These are phyloP conservation scores for Colletotrichum sidae DNA, from an alignment of 2,329 filamentous ascomycete species.

Conservation along the genomic window DNA sequence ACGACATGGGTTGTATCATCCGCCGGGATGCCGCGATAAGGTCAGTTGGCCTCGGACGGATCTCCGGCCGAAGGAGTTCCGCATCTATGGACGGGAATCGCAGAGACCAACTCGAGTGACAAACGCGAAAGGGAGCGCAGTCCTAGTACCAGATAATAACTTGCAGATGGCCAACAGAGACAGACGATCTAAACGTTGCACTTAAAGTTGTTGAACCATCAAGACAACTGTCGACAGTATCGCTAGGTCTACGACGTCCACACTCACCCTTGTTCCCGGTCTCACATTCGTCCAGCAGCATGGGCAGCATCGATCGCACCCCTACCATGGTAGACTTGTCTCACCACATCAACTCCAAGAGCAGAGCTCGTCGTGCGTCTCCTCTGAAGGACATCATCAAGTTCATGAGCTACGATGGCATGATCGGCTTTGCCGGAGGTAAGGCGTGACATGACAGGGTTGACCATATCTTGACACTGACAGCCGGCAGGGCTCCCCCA, in stretches of 20 bases:
- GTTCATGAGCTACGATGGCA: slow-evolving; percentile 48
- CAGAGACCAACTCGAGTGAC: too few relatives aligned
- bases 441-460: neutral
- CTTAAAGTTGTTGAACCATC: too few relatives aligned
- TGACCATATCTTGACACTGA: neutral
- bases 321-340: slow-evolving; percentile 40
- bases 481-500: slow-evolving; percentile 41
- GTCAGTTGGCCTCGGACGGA: too few relatives aligned
- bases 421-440: slow-evolving; percentile 48
- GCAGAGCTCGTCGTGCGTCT: slow-evolving; percentile 44
- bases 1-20: too few relatives aligned
- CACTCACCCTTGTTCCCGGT: neutral
- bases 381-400: slow-evolving; percentile 49
- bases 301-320: slow-evolving; percentile 6
- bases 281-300: neutral
- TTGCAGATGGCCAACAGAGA: too few relatives aligned
- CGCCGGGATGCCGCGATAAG: too few relatives aligned
- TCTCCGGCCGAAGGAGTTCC: too few relatives aligned
- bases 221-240: too few relatives aligned
- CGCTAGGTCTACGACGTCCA: neutral
- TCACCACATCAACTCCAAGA: slow-evolving; percentile 46
- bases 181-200: too few relatives aligned
- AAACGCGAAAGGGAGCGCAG: too few relatives aligned
- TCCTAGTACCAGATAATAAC: too few relatives aligned
- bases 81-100: too few relatives aligned